Evolutionary conservation across 352 stramenopile genomes (phyloP), one percentile per base, ranked within the genome.

Genomic region (Phytopythium oedochilum): DNA sequence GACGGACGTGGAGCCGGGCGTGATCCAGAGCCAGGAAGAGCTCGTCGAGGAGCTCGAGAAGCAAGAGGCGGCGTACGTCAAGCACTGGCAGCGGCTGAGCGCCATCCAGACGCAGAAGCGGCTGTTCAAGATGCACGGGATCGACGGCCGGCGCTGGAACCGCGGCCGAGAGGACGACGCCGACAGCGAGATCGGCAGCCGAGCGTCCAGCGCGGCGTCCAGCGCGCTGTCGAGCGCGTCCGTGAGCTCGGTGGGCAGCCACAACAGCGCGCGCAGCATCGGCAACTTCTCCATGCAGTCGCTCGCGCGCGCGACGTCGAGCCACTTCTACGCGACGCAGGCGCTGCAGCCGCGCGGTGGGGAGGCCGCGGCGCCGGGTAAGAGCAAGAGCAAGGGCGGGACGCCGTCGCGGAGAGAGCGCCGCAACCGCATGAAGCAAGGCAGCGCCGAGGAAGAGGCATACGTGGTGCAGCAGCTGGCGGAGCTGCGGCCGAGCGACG

Each of bases 51-150:
- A 92, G 25, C 68, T 89, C 26, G 46, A 59, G 31, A 52, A 57
- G 31, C 78, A 74, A 12, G 54, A 79, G 32, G 55, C 60, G 20
- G 54, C 70, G 47, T 92, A 89, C 48, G 35, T 66, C 11, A 73
- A 71, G 51, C 56, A 84, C 52, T 89, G 78, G 73, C 75, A 68
- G 36, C 79, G 83, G 3, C 55, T 89, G 28, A 77, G 62, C 18
- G 82, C 64, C 5, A 82, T 92, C 61, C 78, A 71, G 42, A 77
- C 89, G 55, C 83, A 92, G 58, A 90, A 89, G 61, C 74, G 76
- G 25, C 61, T 92, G 25, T 92, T 90, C 45, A 79, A 81, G 57
- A 61, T 92, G 35, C 80, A 90, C 55, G 83, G 83, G 20, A 88
- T 92, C 36, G 80, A 90, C 48, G 80, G 80, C 17, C 75, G 68